Conservation (phyloP, 2,329 filamentous ascomycete species). For the Magnaporthales sp. region DNA sequence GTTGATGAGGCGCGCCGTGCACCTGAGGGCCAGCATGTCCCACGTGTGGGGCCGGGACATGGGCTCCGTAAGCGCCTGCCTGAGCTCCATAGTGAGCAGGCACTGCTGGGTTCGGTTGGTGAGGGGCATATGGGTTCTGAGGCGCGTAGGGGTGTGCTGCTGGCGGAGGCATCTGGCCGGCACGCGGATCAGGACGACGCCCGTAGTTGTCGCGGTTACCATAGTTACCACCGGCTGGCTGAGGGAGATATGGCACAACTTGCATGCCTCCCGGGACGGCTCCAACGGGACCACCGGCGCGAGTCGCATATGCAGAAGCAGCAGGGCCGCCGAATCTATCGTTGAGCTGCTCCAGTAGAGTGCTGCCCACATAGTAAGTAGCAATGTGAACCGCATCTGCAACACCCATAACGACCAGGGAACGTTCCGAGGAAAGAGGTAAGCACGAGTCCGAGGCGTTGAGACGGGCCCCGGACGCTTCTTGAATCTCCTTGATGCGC, state of each 20-base stretch:
- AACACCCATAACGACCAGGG: conserved; percentile 95
- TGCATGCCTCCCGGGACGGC: conserved; percentile 97
- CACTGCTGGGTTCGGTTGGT: conserved; percentile 54
- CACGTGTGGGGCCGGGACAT: conserved; percentile 64
- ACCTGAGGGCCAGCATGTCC: conserved; percentile 51
- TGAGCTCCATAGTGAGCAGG: conserved; percentile 75
- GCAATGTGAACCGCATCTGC: conserved; percentile 98
- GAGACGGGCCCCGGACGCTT: conserved; percentile 89
- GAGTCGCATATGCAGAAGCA: conserved; percentile 94
- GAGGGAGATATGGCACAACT: conserved; percentile 94
- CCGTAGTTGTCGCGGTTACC: conserved; percentile 81
- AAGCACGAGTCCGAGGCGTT: conserved; percentile 95
- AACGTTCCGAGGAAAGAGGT: conserved; percentile 90
- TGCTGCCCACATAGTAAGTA: conserved; percentile 97
- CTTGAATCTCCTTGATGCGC: conserved; percentile 95
- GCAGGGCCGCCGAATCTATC: conserved; percentile 93
- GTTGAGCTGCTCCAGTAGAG: conserved; percentile 93
- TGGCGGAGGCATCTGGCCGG: conserved; percentile 52
- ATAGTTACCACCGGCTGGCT: conserved; percentile 86
- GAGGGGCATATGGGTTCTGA: conserved; percentile 55
- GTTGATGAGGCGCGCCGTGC: conserved; percentile 62
- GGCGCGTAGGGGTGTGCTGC: conserved; percentile 63
- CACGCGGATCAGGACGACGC: conserved; percentile 65
- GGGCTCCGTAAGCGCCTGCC: conserved; percentile 67
- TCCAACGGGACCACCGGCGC: conserved; percentile 85